Evolutionary conservation across 2,329 filamentous ascomycete genomes (phyloP).

Genomic region (Thelonectria olida): DNA sequence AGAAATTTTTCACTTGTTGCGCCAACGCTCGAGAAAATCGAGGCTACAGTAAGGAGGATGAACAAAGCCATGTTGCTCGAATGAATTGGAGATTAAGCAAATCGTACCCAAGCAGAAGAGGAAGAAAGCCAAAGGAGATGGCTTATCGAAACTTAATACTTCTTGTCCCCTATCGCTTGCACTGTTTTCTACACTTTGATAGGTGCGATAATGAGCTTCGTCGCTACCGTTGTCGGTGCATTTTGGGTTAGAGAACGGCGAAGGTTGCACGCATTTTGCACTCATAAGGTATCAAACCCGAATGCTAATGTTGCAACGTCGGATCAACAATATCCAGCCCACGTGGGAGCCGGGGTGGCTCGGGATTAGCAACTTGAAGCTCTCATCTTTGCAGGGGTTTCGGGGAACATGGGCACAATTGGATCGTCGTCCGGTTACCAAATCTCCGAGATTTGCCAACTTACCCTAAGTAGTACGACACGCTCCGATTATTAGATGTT

Average conservation of each 20-base stretch:
- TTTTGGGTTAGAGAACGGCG: background rate
- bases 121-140: too few relatives aligned
- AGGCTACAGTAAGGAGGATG: background rate
- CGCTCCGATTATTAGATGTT: too few relatives aligned
- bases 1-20: conserved; percentile 6
- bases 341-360: background rate
- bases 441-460: conserved; percentile 12
- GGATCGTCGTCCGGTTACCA: background rate
- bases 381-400: background rate
- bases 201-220: background rate
- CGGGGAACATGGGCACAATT: background rate
- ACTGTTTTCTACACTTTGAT: background rate
- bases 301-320: background rate
- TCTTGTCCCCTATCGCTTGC: background rate
- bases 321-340: background rate
- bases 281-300: background rate
- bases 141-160: background rate
- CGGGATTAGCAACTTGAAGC: background rate
- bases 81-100: background rate
- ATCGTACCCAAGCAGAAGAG: background rate
- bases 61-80: conserved; percentile 2
- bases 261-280: background rate
- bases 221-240: background rate
- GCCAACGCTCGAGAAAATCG: background rate
- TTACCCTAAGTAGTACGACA: too few relatives aligned